Base-by-base conservation (phyloP, 2,329 filamentous ascomycete genomes). In the Aspergillus ochraceus region DNA sequence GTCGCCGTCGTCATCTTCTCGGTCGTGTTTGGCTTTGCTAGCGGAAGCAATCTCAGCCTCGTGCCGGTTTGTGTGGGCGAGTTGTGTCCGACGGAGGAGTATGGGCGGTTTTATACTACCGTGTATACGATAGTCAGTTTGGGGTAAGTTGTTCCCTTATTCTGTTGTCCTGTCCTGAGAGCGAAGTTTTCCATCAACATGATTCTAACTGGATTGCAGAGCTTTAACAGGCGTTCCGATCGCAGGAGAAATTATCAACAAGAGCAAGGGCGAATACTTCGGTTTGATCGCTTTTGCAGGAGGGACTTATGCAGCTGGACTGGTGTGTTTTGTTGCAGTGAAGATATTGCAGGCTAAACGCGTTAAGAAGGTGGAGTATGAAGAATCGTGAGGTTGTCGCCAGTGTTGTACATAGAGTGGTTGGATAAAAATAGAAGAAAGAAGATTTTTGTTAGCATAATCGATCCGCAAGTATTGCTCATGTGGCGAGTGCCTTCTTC, bases 11-110 rank as follows among this genome's bases (percentile, higher is more conserved):
- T 68, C 9, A 52, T 66, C n/a, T 68, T 70, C 36, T 60, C 67
- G 1, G 58, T 68, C 5, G 55, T 68, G 3, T 71, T 79, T 55
- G 76, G 77, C 1, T 77, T 79, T 55, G 71, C 64, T 1, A 71
- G 69, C 32, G 77, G 77, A 0, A 72, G 69, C 14, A 77, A 77
- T 47, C 73, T 79, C 53, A 74, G 71, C 42, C 55, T 79, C 52
- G 74, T 72, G 10, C 77, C 76, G 0, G 73, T 78, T 1, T 83
- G 80, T 60, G 71, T 83, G 2, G 78, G 79, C 2, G 78, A 82
- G 65, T 67, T 83, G 8, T 82, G 80, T 63, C 65, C 69, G 1
- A 74, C 72, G 0, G 69, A 76, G 47, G 68, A 75, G 49, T 81
- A 81, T 66, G 77, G 76, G 2, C 64, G 70, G n/a, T 77, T 75